A percentile compares a stretch with the other conserved stretches of the same genome.
Conservation (phyloP, 208 protist species). For the Trichomonas gallinae region DNA sequence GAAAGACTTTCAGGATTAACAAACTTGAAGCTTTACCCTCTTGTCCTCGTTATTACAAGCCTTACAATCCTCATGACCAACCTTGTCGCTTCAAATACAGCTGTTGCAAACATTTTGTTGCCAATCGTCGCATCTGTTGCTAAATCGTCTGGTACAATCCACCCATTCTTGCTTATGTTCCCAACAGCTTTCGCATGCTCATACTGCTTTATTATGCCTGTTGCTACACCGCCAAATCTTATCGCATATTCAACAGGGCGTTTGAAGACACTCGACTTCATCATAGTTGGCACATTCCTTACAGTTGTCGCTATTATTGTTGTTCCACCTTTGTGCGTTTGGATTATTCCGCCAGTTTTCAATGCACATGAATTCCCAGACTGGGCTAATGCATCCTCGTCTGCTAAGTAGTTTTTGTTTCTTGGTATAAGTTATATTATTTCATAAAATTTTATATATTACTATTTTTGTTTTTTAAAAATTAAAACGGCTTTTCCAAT, state of each 20-base stretch:
- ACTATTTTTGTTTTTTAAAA: no score
- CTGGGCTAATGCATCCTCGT: background rate
- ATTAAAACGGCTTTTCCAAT: no score
- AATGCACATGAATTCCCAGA: background rate
- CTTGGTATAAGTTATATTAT: background rate
- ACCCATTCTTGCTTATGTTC: conserved; percentile 32
- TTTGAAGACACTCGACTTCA: background rate
- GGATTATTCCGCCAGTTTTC: background rate
- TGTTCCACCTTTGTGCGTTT: background rate
- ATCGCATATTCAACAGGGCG: conserved; percentile 27
- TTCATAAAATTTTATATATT: no score
- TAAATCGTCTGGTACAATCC: conserved; percentile 2
- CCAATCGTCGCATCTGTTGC: conserved; percentile 20
- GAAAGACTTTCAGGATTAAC: background rate
- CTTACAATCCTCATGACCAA: background rate
- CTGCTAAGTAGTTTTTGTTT: background rate
- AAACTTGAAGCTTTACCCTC: background rate
- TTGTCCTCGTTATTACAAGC: background rate
- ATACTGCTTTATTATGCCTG: conserved; percentile 31
- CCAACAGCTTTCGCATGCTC: conserved; percentile 23
- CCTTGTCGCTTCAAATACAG: conserved; percentile 24
- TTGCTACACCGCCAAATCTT: conserved; percentile 36
- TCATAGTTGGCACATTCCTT: background rate
- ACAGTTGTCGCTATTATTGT: background rate
- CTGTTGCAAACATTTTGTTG: conserved; percentile 25